Conservation (phyloP, 164 flowering plant species). For the Magnolia kwangsiensis region DNA sequence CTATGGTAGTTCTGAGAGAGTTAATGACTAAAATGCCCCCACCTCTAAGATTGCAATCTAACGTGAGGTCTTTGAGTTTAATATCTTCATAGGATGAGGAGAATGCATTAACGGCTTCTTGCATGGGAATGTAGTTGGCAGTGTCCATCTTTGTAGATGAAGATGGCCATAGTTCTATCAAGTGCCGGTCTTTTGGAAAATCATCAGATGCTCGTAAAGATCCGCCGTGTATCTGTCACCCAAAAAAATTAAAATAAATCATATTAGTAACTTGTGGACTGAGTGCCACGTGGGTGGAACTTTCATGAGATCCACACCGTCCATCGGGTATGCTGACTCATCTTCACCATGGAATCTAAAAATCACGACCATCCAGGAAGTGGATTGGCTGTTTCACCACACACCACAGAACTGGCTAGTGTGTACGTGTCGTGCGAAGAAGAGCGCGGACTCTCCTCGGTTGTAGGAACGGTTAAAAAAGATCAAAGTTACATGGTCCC, state of each 20-base stretch:
- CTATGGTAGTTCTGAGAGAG: conserved; percentile 65
- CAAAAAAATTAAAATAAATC: not conserved
- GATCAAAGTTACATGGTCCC: too few species aligned
- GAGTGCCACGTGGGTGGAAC: not conserved
- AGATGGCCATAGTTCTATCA: conserved; percentile 11
- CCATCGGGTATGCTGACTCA: not conserved
- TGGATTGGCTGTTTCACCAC: too few species aligned
- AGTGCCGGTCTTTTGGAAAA: conserved; percentile 13
- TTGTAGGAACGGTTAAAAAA: too few species aligned
- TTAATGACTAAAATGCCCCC: conserved; percentile 63
- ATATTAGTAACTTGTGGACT: not conserved
- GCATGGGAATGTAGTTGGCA: not conserved
- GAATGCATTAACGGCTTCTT: not conserved
- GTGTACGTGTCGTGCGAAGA: too few species aligned
- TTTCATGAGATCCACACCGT: too few species aligned
- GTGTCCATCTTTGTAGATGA: not conserved
- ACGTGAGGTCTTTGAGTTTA: conserved; percentile 56
- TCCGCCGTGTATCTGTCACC: conserved; percentile 15
- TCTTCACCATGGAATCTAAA: not conserved
- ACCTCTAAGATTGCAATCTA: conserved; percentile 70
- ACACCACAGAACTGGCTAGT: too few species aligned
- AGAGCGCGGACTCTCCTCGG: too few species aligned
- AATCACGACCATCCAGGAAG: not conserved
- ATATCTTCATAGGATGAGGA: conserved; percentile 51
- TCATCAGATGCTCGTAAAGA: conserved; percentile 14